Evolutionary conservation across 2,329 filamentous ascomycete genomes (phyloP).

Genomic region (Aspergillus brasiliensis): DNA sequence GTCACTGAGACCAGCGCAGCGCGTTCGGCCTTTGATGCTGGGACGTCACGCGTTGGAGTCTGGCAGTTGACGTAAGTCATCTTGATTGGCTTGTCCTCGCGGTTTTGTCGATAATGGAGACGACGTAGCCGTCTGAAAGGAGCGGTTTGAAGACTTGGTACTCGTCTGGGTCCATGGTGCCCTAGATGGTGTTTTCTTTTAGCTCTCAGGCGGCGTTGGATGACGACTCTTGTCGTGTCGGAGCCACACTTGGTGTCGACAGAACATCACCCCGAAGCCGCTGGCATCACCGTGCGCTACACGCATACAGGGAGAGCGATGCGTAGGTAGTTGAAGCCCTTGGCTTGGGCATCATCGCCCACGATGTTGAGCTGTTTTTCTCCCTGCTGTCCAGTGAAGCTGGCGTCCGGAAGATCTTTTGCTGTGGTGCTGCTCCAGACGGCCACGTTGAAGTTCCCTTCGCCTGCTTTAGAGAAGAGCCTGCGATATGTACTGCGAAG

Average conservation of each 20-base stretch:
- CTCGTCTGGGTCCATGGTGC: conserved; percentile 43
- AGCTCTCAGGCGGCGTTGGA: conserved; percentile 43
- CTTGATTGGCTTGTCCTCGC: conserved; percentile 39
- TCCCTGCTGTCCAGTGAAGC: conserved; percentile 45
- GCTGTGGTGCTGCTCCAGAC: conserved; percentile 45
- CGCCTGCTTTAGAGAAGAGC: conserved; percentile 24
- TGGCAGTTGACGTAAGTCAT: conserved; percentile 36
- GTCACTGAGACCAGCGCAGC: conserved; percentile 35
- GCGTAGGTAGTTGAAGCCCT: conserved; percentile 24
- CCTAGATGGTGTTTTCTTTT: conserved; percentile 44
- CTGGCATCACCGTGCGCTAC: conserved; percentile 33
- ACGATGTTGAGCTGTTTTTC: conserved; percentile 43
- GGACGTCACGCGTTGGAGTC: conserved; percentile 29
- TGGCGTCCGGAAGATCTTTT: conserved; percentile 44
- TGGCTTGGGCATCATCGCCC: conserved; percentile 27
- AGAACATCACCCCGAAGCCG: conserved; percentile 46
- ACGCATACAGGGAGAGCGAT: conserved; percentile 27
- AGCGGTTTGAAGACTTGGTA: conserved; percentile 45
- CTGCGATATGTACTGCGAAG: conserved; percentile 34
- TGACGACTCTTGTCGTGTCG: conserved; percentile 42
- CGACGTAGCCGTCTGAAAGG: conserved; percentile 24
- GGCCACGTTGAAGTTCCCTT: conserved; percentile 35
- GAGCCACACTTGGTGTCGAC: conserved; percentile 46
- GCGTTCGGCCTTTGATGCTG: conserved; percentile 40
- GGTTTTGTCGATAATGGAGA: conserved; percentile 39